Conservation (phyloP, 2,329 filamentous ascomycete species). For the Penicillium sp. region DNA sequence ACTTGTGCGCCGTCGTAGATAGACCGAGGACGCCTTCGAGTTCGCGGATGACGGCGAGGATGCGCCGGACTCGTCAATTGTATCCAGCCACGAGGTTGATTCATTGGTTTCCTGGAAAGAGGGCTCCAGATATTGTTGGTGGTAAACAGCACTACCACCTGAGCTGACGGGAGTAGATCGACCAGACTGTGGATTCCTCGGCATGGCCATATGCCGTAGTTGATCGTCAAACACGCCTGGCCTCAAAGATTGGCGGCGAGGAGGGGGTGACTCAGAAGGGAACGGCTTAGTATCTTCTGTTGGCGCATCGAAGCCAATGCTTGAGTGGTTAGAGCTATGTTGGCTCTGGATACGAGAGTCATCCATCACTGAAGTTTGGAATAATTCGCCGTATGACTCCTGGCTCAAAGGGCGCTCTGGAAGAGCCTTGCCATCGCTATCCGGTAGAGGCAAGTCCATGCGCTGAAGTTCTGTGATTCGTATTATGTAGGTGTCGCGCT, state of each 20-base stretch:
- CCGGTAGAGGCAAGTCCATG: conserved; percentile 57
- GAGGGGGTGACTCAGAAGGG: conserved; percentile 33
- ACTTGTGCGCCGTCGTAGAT: conserved; percentile 68
- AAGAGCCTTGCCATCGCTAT: conserved; percentile 68
- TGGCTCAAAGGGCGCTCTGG: conserved; percentile 69
- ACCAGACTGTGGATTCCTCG: conserved; percentile 3
- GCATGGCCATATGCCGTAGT: conserved; percentile 6
- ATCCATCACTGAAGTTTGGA: conserved; percentile 33
- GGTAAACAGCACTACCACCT: conserved; percentile 9
- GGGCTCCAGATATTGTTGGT: conserved; percentile 11
- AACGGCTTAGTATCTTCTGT: conserved; percentile 27
- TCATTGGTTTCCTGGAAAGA: conserved; percentile 63
- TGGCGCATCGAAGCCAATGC: conserved; percentile 39
- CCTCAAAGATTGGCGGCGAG: conserved; percentile 41
- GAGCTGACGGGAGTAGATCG: conserved; percentile 9
- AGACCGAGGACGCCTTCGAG: conserved; percentile 72
- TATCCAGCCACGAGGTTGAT: conserved; percentile 90
- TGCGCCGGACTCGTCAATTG: conserved; percentile 84
- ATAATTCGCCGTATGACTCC: conserved; percentile 49
- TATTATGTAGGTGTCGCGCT: conserved; percentile 87
- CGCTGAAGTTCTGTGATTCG: conserved; percentile 84
- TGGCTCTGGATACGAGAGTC: conserved; percentile 24
- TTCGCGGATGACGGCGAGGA: conserved; percentile 79
- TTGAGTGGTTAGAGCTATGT: conserved; percentile 52
- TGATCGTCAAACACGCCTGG: conserved; percentile 36